Evolutionary conservation across 1,139 yeast genomes (phyloP), one percentile per base, ranked within the genome.

Genomic region (Blastobotrys buckinghamii): DNA sequence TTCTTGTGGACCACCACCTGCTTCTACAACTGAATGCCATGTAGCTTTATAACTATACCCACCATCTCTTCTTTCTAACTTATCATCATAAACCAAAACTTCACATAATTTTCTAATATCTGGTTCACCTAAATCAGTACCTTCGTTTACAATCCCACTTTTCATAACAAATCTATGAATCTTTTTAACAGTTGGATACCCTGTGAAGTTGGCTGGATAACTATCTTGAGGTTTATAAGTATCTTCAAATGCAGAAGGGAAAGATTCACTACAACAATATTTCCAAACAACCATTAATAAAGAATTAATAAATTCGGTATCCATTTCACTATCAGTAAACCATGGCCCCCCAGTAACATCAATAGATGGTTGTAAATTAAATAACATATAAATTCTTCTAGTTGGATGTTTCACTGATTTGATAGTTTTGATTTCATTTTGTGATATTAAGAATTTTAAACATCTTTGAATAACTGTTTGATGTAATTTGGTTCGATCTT

Each of bases 311-410:
- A 92, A 92, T 64, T 90, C 98, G 2, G 90, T 82, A 62, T 92
- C 99, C 53, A 92, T 75, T 65, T 92, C 98, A 32, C 90, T 81
- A 64, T 94, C 98, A 0, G 97, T 89, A 66, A 90, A 94, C 98
- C 98, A 92, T 2, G 98, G 98, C 1, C 98, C 99, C 53, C 99
- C 99, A 0, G 98, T 92, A 39, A 92, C 94, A 59, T 90, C 97
- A 34, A 87, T 81, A 4, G 95, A 84, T 8, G 99, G 99, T 64
- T 88, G 96, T 58, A 94, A 70, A 61, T 88, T 84, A 64, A 89
- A 90, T 53, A 94, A 74, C 97, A 92, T 92, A 68, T 89, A 94
- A 39, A 92, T 92, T 65, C 92, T 94, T 57, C 98, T 76, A 2
- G 97, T 92, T n/a, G 97, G 97, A 64, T 81, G 85, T 64, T 89